These are phyloP conservation scores for Mesotaenium endlicherianum DNA, from an alignment of 139 green algal genomes.

Conservation along the genomic window DNA sequence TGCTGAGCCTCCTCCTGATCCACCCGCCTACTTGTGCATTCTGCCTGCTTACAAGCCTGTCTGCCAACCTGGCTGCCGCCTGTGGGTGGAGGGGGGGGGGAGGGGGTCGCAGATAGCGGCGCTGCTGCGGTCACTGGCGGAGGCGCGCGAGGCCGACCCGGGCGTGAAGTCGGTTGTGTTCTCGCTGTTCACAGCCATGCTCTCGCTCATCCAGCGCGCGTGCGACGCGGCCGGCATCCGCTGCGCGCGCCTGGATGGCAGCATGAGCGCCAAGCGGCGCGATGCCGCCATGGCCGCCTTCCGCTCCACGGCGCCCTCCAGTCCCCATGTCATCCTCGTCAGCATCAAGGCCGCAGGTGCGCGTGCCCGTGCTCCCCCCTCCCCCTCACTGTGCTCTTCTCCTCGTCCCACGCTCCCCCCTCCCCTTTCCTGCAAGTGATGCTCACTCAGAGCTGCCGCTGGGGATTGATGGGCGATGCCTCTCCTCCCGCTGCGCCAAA, in stretches of 20 bases:
- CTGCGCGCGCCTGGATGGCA: conserved; percentile 74
- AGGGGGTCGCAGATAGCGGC: conserved; percentile 2
- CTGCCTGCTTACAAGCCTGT: too few species aligned
- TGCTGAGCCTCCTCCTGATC: too few species aligned
- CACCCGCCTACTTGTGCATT: too few species aligned
- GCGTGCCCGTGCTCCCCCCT: conserved; percentile 22
- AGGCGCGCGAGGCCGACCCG: background rate
- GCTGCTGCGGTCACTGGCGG: background rate
- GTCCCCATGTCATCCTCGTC: conserved; percentile 26
- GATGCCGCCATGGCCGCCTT: conserved; percentile 78
- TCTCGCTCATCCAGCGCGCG: conserved; percentile 75
- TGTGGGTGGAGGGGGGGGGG: too few species aligned
- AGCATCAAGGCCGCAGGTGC: conserved; percentile 56
- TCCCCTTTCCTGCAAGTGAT: background rate
- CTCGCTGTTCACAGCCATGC: conserved; percentile 84
- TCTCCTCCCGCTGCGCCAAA: too few species aligned
- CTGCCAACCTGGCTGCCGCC: too few species aligned
- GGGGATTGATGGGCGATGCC: too few species aligned
- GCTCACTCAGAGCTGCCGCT: background rate
- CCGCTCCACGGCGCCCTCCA: background rate
- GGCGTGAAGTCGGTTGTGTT: conserved; percentile 80
- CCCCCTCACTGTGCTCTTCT: background rate
- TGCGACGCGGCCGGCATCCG: conserved; percentile 37
- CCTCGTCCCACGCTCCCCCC: background rate
- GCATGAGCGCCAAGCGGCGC: conserved; percentile 38